Evolutionary conservation across 2,329 filamentous ascomycete genomes (phyloP), one percentile per base, ranked within the genome.

Genomic region (Diaporthe aspalathi): DNA sequence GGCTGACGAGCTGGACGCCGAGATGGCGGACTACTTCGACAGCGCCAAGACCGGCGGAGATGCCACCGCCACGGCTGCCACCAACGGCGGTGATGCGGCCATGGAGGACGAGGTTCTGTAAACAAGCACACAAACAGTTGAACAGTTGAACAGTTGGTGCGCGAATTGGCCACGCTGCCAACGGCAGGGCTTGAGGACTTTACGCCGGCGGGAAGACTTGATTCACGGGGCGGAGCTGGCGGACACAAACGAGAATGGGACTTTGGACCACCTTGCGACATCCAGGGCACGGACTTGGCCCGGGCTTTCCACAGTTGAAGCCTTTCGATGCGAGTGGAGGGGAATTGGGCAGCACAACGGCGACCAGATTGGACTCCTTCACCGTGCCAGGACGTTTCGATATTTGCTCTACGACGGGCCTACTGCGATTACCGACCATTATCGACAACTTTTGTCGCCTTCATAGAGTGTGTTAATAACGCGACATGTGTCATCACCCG

Each of bases 21-120:
- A 99, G 82, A 99, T 99, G 96, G 91, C 90, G 24, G 96, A 98
- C 82, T 99, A 99, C 85, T 98, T 97, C 80, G 90, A 87, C 67
- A 78, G 81, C 35, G 81, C 81, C 50, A 81, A 83, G 72, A 77
- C 78, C 43, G 79, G 83, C 74, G 84, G 81, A 67, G 85, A 85
- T 75, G 84, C 84, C 54, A 80, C 83, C 68, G 83, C 85, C 49
- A 83, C 83, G 73, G 84, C 83, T 72, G 85, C 82, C 66, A 75
- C 79, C 70, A 83, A 80, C 70, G 88, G 70, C 6, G 67, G 85
- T 57, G 89, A 91, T 77, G 89, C 88, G 49, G 79, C 86, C n/a
- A 92, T 92, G 90, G 89, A 90, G 76, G 89, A 92, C 73, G 90
- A 91, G 76, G 91, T 91, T 70, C 83, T 88, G 80, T 84, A 79